Evolutionary conservation across 2,329 filamentous ascomycete genomes (phyloP), one percentile per base, ranked within the genome.

Genomic region (Pseudocercospora musae): DNA sequence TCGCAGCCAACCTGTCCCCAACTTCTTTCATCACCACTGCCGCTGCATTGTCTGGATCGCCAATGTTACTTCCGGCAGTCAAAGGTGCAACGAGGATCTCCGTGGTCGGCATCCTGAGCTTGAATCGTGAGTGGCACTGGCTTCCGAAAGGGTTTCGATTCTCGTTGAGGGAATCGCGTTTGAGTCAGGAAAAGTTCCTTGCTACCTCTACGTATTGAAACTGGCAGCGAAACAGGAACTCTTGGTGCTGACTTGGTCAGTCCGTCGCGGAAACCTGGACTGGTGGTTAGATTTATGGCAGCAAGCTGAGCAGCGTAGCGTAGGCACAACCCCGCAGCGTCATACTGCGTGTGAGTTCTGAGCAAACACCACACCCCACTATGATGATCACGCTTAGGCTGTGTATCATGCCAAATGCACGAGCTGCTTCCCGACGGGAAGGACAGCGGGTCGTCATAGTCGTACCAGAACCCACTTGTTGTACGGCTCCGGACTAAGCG

Each of bases 71-170:
- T n/a, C 72, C 74, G 0, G 77, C 55, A n/a, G 72, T 73, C 48
- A 82, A 69, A 0, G 76, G 72, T 4, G 80, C 54, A 56, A 72
- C 70, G 13, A 72, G 75, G 57, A 81, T 71, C 70, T 81, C 80
- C 2, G 77, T 78, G 23, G 71, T 74, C 37, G 71, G 69, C 72
- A 75, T 74, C 25, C 23, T 68, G 63, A 52, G 58, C 18, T 42
- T 54, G 52, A 37, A 9, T 54, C 52, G 52, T 23, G 29, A 33
- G 52, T 33, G 29, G 52, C 52, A 33, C 29, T 33, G 29, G 52
- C 52, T 37, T 54, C 9, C n/a, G 23, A 46, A 46, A 31, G 20
- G 46, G 40, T 40, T 33, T 33, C n/a, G 52, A 9, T 37, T 33
- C 52, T 52, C 25, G 10, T 52, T 52, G 15, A 23, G 48, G 48